Evolutionary conservation across 306 rosid genomes (phyloP).

Genomic region (Chamaecrista fasciculata): DNA sequence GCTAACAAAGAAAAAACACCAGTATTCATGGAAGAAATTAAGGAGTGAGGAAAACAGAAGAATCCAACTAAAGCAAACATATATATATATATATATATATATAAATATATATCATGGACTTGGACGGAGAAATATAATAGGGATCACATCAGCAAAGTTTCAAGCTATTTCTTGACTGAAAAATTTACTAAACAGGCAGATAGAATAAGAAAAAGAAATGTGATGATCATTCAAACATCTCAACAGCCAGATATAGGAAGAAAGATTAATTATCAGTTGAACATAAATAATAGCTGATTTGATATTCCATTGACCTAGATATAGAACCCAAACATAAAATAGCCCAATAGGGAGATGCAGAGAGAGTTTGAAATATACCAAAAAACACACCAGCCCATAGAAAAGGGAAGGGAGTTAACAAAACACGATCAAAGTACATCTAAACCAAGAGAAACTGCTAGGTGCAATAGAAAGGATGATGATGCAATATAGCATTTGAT

Average conservation of each 20-base stretch:
- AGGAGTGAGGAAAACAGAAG: neutral
- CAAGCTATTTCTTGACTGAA: no score
- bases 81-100: no score
- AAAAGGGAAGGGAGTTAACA: neutral
- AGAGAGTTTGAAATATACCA: neutral
- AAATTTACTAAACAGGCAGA: no score
- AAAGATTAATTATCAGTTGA: neutral
- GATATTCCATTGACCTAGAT: neutral
- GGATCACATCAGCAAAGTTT: neutral
- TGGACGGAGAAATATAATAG: neutral
- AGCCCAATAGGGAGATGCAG: neutral
- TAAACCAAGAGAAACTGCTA: neutral
- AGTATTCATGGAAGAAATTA: neutral
- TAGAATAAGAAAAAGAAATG: no score
- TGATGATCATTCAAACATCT: neutral
- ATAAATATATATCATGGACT: no score
- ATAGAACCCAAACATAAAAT: neutral
- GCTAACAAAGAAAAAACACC: neutral
- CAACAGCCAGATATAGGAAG: neutral
- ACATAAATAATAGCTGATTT: neutral
- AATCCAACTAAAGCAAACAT: conserved; percentile 5
- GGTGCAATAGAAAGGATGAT: neutral
- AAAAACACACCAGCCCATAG: neutral
- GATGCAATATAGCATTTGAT: neutral
- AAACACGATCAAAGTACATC: neutral